Conservation (phyloP, 2,329 filamentous ascomycete genomes). For the Orbilia javanica region DNA sequence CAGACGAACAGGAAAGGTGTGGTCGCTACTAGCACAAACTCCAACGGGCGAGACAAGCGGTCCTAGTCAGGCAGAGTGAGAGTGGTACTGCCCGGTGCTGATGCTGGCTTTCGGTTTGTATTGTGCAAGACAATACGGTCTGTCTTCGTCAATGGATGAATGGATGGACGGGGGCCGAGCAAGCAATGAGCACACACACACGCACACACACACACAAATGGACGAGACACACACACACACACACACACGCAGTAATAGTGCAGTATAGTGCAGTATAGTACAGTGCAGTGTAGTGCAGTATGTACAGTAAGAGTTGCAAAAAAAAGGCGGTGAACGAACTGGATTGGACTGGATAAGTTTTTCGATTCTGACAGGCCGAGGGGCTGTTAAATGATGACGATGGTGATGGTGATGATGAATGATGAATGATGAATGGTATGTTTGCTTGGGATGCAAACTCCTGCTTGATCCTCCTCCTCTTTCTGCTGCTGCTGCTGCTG, state of each 20-base stretch:
- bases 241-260: neutral
- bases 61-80: constrained; percentile 23
- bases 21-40: constrained; percentile 35
- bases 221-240: constrained; percentile 1
- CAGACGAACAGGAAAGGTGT: constrained; percentile 40
- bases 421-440: neutral
- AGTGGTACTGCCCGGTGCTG: constrained; percentile 13
- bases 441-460: neutral
- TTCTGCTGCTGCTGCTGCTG: no score
- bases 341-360: constrained; percentile 3
- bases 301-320: no score
- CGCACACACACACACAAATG: neutral
- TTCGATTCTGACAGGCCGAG: neutral
- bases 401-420: neutral
- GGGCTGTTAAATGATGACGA: neutral
- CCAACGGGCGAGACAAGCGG: constrained; percentile 29
- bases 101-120: constrained; percentile 27
- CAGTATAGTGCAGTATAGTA: neutral
- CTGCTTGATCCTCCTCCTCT: neutral
- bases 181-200: constrained; percentile 8
- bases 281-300: neutral
- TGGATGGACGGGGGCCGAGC: neutral
- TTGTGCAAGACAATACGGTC: constrained; percentile 50
- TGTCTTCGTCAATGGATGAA: constrained; percentile 20
- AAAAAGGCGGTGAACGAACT: neutral